A percentile compares a stretch with the other conserved stretches of the same genome.
phyloP scores from a whole-genome alignment of 2,329 filamentous ascomycete species.

The Aspergillus sergii region DNA sequence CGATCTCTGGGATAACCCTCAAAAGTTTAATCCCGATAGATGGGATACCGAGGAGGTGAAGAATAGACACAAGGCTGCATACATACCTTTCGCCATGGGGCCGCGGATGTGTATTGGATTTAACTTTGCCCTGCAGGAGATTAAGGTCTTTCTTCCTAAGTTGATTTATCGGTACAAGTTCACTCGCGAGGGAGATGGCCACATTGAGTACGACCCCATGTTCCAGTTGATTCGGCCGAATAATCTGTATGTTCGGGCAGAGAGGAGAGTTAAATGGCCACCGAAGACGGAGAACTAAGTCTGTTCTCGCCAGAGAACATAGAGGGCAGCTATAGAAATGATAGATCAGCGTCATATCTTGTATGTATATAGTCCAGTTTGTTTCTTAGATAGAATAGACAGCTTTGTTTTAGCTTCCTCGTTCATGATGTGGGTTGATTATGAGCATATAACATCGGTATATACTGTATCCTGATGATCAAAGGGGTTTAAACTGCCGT shows the following conservation, averaged over 20 bases:
- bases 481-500: too few species aligned
- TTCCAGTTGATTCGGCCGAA: constrained; percentile 32
- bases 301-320: background rate
- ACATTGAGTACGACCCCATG: constrained; percentile 42
- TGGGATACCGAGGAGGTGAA: constrained; percentile 60
- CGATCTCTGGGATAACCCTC: constrained; percentile 59
- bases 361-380: background rate
- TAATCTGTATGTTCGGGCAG: constrained; percentile 28
- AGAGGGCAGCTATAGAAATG: background rate
- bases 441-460: too few species aligned
- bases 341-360: background rate
- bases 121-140: constrained; percentile 64
- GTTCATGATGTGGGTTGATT: background rate
- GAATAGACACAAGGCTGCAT: constrained; percentile 53
- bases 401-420: background rate
- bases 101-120: constrained; percentile 64
- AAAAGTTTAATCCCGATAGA: constrained; percentile 60
- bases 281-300: constrained; percentile 17
- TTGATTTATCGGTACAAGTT: constrained; percentile 63
- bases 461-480: too few species aligned
- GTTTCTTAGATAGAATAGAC: background rate
- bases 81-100: constrained; percentile 62
- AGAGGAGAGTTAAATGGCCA: constrained; percentile 28
- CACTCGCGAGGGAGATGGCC: constrained; percentile 50
- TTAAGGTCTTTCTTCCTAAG: constrained; percentile 59